phyloP scores from a whole-genome alignment of 257 asterid species.

The Solanum medicagineum region DNA sequence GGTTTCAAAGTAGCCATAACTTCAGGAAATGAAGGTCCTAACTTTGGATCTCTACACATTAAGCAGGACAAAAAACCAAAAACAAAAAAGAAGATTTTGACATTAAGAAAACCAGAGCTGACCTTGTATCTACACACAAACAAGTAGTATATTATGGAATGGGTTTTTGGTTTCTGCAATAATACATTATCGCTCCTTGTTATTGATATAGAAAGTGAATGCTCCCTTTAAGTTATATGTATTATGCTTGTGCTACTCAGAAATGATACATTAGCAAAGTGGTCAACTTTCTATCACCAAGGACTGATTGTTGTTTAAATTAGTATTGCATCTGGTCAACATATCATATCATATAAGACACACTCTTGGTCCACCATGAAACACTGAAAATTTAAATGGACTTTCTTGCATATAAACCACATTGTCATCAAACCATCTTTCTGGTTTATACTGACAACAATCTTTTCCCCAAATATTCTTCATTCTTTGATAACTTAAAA shows the following conservation, averaged over 20 bases:
- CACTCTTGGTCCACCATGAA: slow-evolving; percentile 85
- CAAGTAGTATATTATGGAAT: neutral
- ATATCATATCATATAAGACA: slow-evolving; percentile 29
- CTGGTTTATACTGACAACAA: slow-evolving; percentile 59
- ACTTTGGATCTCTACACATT: slow-evolving; percentile 53
- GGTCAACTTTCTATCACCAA: neutral
- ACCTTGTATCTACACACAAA: neutral
- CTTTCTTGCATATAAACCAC: slow-evolving; percentile 53
- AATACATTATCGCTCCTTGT: neutral
- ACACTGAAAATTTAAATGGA: slow-evolving; percentile 57
- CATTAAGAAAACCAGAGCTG: neutral
- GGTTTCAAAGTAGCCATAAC: slow-evolving; percentile 85
- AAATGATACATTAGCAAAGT: neutral
- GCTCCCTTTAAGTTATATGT: neutral
- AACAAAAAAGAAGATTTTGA: neutral
- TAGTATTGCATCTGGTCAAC: neutral
- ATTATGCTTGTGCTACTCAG: neutral
- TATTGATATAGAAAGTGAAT: neutral
- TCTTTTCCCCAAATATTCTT: slow-evolving; percentile 71
- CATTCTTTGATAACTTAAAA: slow-evolving; percentile 53
- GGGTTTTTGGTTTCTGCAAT: neutral
- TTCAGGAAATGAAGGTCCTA: slow-evolving; percentile 76
- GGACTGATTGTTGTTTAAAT: neutral
- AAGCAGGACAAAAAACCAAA: neutral
- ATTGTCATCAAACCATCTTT: slow-evolving; percentile 74